These are phyloP conservation scores for Sclerotinia minor DNA, from an alignment of 2,329 filamentous ascomycete genomes.

Conservation along the genomic window DNA sequence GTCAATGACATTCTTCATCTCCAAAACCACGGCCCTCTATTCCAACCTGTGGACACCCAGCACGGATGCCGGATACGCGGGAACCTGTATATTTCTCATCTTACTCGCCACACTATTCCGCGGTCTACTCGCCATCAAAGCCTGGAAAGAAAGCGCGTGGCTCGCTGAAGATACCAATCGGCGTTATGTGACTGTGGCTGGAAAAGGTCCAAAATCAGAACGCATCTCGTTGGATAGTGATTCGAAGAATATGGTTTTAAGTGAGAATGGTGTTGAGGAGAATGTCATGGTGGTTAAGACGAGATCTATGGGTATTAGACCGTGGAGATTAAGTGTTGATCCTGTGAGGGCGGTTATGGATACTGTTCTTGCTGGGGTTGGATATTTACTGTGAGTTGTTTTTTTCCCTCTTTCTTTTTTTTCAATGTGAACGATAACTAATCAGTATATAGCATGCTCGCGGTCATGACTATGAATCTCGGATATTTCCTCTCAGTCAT, in stretches of 20 bases:
- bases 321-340: conserved; percentile 82
- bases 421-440: conserved; percentile 23
- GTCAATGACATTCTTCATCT: conserved; percentile 65
- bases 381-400: conserved; percentile 79
- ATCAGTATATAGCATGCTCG: conserved; percentile 69
- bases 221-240: conserved; percentile 47
- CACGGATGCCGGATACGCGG: conserved; percentile 72
- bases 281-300: conserved; percentile 71
- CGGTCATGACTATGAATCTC: conserved; percentile 86
- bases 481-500: conserved; percentile 83
- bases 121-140: conserved; percentile 69
- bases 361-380: conserved; percentile 71
- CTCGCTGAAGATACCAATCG: conserved; percentile 69
- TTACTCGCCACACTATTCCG: conserved; percentile 70
- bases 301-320: conserved; percentile 54
- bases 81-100: conserved; percentile 89
- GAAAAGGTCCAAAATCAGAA: conserved; percentile 49
- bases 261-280: conserved; percentile 78
- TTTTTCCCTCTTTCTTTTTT: background rate
- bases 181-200: conserved; percentile 72
- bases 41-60: conserved; percentile 72
- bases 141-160: conserved; percentile 63
- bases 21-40: conserved; percentile 63
- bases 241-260: conserved; percentile 65
- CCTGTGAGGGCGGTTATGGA: conserved; percentile 70